phyloP scores from a whole-genome alignment of 352 stramenopile genomes.

The Pythium apleroticum region DNA sequence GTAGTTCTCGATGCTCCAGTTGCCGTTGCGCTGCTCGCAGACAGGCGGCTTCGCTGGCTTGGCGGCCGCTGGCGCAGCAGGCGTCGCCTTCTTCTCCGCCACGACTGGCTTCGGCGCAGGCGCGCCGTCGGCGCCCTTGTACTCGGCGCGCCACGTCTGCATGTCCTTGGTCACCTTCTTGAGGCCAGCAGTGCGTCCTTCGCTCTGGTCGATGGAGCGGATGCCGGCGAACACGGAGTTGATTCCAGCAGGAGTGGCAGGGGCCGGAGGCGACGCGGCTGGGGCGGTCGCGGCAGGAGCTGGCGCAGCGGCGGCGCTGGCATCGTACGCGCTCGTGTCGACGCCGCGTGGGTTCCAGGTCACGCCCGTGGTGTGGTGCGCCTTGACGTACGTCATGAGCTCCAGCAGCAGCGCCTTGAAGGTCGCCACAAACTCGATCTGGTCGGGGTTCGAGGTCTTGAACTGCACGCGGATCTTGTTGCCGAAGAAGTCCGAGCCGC shows the following conservation, averaged over 20 bases:
- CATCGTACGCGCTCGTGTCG: constrained; percentile 54
- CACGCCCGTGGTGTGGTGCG: constrained; percentile 94
- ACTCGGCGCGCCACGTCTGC: constrained; percentile 97
- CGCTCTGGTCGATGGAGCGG: constrained; percentile 87
- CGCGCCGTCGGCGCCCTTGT: constrained; percentile 58
- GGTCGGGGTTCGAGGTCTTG: constrained; percentile 90
- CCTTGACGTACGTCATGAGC: constrained; percentile 94
- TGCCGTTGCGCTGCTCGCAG: constrained; percentile 91
- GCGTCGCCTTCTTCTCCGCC: constrained; percentile 15
- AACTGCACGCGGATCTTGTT: constrained; percentile 98
- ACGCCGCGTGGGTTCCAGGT: constrained; percentile 91
- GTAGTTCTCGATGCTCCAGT: constrained; percentile 98
- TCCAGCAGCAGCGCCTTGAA: constrained; percentile 92
- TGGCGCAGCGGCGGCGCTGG: constrained; percentile 29
- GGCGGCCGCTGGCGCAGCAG: constrained; percentile 30
- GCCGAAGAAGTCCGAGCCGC: constrained; percentile 95
- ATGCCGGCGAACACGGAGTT: constrained; percentile 89
- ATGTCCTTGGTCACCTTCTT: constrained; percentile 96
- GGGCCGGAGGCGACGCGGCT: constrained; percentile 16
- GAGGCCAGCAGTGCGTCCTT: constrained; percentile 91
- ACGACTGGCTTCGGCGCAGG: constrained; percentile 24
- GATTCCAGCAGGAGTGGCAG: constrained; percentile 53
- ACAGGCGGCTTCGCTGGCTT: constrained; percentile 51
- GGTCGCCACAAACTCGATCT: constrained; percentile 93
- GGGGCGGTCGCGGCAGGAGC: constrained; percentile 29